Evolutionary conservation across 2,329 filamentous ascomycete genomes (phyloP).

Genomic region (Trichoderma sp.): DNA sequence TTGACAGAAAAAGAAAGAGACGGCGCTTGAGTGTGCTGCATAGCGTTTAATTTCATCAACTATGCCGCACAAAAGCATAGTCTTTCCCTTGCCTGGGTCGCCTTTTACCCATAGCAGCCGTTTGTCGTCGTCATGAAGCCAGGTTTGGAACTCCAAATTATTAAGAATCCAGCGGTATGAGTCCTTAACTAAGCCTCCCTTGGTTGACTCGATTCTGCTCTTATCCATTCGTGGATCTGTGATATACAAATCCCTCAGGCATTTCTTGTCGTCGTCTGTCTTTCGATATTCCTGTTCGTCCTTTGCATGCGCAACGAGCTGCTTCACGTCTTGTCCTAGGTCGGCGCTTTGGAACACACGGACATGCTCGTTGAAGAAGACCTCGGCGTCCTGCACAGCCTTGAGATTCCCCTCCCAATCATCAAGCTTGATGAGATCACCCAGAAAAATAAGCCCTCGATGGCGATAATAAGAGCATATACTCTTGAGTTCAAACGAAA

Average conservation of each 20-base stretch:
- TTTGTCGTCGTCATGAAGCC: conserved; percentile 9
- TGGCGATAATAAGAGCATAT: conserved; percentile 36
- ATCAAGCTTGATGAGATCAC: conserved; percentile 32
- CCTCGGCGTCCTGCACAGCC: conserved; percentile 29
- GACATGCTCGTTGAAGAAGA: conserved; percentile 16
- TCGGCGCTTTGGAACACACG: conserved; percentile 15
- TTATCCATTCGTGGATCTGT: conserved; percentile 34
- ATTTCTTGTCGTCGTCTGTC: conserved; percentile 21
- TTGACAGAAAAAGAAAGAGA: conserved; percentile 21
- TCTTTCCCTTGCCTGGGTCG: conserved; percentile 43
- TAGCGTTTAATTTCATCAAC: conserved; percentile 20
- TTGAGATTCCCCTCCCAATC: conserved; percentile 34
- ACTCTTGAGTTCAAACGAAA: conserved; percentile 41
- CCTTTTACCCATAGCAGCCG: conserved; percentile 40
- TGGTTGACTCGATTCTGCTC: conserved; percentile 32
- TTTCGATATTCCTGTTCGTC: conserved; percentile 5
- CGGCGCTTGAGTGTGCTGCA: neutral
- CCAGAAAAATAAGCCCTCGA: conserved; percentile 27
- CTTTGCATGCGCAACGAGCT: conserved; percentile 11
- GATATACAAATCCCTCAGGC: conserved; percentile 20
- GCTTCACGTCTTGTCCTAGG: conserved; percentile 12
- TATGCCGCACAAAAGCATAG: conserved; percentile 41
- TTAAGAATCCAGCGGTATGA: conserved; percentile 36
- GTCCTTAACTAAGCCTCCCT: conserved; percentile 34
- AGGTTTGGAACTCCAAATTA: conserved; percentile 26